phyloP scores from a whole-genome alignment of 768 basidiomycete species.

The Ephemerocybe angulata region DNA sequence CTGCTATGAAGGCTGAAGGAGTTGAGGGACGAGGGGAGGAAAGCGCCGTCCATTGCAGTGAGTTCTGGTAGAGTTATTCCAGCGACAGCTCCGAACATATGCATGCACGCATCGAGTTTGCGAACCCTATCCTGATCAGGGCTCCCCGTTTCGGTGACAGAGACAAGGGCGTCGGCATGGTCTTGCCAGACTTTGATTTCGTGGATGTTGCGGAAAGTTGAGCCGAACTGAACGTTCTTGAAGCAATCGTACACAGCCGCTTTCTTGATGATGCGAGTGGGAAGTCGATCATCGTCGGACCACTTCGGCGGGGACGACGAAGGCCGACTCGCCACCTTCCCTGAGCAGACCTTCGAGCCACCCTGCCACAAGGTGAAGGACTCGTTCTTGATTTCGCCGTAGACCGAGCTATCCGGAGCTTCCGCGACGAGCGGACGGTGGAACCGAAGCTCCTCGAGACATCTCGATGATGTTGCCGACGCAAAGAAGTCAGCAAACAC shows the following conservation, averaged over 20 bases:
- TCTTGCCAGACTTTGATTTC: slow-evolving; percentile 27
- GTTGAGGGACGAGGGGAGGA: slow-evolving; percentile 30
- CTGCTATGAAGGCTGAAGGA: slow-evolving; percentile 25
- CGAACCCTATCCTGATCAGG: slow-evolving; percentile 28
- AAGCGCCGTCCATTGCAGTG: slow-evolving; percentile 25
- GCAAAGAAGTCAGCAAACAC: slow-evolving; percentile 32
- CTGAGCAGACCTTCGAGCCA: slow-evolving; percentile 27
- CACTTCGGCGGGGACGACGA: slow-evolving; percentile 17
- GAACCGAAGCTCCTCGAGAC: slow-evolving; percentile 27
- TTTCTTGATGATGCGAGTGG: slow-evolving; percentile 25
- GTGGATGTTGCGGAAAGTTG: slow-evolving; percentile 28
- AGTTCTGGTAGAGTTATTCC: slow-evolving; percentile 18
- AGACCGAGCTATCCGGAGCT: slow-evolving; percentile 20
- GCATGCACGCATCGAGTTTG: slow-evolving; percentile 33
- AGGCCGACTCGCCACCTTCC: too few relatives aligned
- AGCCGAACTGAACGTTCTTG: slow-evolving; percentile 32
- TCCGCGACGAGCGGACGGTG: slow-evolving; percentile 28
- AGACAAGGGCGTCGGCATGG: slow-evolving; percentile 28
- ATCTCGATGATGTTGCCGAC: slow-evolving; percentile 12
- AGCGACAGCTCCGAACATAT: slow-evolving; percentile 30
- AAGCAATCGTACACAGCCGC: slow-evolving; percentile 27
- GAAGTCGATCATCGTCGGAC: slow-evolving; percentile 19
- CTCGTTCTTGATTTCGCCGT: slow-evolving; percentile 20
- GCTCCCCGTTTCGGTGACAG: slow-evolving; percentile 18
- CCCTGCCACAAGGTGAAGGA: neutral